Evolutionary conservation across 2,329 filamentous ascomycete genomes (phyloP).

Genomic region (Xylaria sp.): DNA sequence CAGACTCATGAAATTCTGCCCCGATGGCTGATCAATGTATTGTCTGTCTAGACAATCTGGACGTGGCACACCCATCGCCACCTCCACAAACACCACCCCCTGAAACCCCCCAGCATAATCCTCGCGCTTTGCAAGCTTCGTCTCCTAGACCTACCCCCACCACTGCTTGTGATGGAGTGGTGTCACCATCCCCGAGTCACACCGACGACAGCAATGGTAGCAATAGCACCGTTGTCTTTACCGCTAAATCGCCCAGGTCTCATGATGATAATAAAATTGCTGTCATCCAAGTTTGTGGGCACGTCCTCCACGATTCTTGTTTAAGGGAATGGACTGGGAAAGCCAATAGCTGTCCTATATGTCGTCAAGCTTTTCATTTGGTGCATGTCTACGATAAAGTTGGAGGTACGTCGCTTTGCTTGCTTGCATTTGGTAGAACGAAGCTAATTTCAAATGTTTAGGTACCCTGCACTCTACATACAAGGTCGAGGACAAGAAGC

Average conservation of each 20-base stretch:
- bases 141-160: slow-evolving; percentile 34
- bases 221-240: slow-evolving; percentile 41
- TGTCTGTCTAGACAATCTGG: slow-evolving; percentile 73
- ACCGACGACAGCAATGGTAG: slow-evolving; percentile 44
- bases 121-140: slow-evolving; percentile 32
- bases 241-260: slow-evolving; percentile 37
- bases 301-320: slow-evolving; percentile 92
- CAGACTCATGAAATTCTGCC: slow-evolving; percentile 49
- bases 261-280: slow-evolving; percentile 61
- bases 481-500: slow-evolving; percentile 81
- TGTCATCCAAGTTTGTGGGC: slow-evolving; percentile 79
- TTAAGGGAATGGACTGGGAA: slow-evolving; percentile 94
- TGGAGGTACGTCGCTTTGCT: slow-evolving; percentile 71
- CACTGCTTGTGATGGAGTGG: slow-evolving; percentile 32
- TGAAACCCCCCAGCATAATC: slow-evolving; percentile 31
- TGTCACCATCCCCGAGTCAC: slow-evolving; percentile 41
- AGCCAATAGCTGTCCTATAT: slow-evolving; percentile 98
- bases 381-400: slow-evolving; percentile 84
- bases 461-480: slow-evolving; percentile 68
- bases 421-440: slow-evolving; percentile 14
- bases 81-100: slow-evolving; percentile 43
- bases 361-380: slow-evolving; percentile 88
- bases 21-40: slow-evolving; percentile 73
- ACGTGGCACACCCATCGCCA: slow-evolving; percentile 45
- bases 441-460: slow-evolving; percentile 48